phyloP scores from a whole-genome alignment of 2,329 filamentous ascomycete genomes.

The Diaporthe caulivora region DNA sequence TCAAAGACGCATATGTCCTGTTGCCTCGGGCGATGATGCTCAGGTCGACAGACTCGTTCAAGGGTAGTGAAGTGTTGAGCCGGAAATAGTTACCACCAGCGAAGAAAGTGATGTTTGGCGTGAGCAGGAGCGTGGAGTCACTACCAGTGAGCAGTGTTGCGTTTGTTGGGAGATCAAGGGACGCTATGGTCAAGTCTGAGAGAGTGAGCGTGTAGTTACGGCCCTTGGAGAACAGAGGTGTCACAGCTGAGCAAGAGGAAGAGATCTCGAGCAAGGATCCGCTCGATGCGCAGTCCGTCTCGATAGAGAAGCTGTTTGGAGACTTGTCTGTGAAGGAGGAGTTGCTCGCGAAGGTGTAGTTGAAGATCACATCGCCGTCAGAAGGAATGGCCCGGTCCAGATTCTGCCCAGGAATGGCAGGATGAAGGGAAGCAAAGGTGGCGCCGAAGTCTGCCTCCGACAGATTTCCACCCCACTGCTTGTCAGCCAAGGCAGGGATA shows the following conservation, averaged over 20 bases:
- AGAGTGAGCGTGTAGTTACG: conserved; percentile 67
- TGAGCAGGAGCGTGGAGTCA: conserved; percentile 59
- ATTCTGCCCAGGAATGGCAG: conserved; percentile 60
- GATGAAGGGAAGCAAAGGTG: conserved; percentile 54
- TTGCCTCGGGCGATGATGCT: conserved; percentile 48
- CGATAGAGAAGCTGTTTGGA: conserved; percentile 55
- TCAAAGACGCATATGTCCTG: conserved; percentile 48
- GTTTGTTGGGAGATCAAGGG: conserved; percentile 48
- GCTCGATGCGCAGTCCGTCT: conserved; percentile 50
- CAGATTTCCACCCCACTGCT: conserved; percentile 65
- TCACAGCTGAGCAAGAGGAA: conserved; percentile 56
- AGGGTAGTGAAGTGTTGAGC: conserved; percentile 50
- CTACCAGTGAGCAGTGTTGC: conserved; percentile 56
- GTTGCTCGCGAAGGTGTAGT: conserved; percentile 48
- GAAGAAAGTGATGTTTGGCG: conserved; percentile 52
- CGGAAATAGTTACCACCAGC: conserved; percentile 52
- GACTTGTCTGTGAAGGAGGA: conserved; percentile 50
- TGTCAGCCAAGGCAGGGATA: conserved; percentile 63
- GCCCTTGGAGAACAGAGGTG: conserved; percentile 65
- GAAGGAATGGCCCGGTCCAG: conserved; percentile 58
- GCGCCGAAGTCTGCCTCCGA: conserved; percentile 53
- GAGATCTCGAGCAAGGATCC: conserved; percentile 49
- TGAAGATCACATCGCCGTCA: conserved; percentile 50
- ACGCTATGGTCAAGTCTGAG: conserved; percentile 49
- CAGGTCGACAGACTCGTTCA: conserved; percentile 47